Conservation (phyloP, 768 basidiomycete species). For the Suillus spraguei region DNA sequence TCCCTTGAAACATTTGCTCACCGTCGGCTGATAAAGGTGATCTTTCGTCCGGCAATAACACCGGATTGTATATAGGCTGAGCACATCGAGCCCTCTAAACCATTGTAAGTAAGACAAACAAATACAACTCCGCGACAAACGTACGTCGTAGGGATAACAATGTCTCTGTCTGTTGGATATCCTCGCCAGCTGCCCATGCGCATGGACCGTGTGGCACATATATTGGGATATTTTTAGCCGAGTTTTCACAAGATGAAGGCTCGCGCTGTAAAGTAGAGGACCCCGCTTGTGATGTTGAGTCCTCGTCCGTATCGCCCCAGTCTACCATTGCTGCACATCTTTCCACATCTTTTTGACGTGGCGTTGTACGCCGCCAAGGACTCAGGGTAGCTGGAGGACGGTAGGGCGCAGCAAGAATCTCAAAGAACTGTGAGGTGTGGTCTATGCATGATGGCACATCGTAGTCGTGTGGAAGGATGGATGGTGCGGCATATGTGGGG, state of each 20-base stretch:
- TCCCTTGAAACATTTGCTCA: slow-evolving; percentile 19
- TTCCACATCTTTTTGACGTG: slow-evolving; percentile 22
- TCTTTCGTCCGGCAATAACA: slow-evolving; percentile 25
- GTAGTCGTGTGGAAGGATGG: slow-evolving; percentile 16
- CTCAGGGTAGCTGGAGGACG: slow-evolving; percentile 11
- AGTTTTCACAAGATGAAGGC: slow-evolving; percentile 13
- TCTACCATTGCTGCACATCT: slow-evolving; percentile 31
- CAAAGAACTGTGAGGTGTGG: slow-evolving; percentile 31
- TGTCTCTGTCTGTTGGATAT: slow-evolving; percentile 29
- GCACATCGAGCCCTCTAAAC: slow-evolving; percentile 40
- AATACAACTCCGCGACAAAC: slow-evolving; percentile 7
- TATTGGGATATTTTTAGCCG: slow-evolving; percentile 22
- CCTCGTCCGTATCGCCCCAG: slow-evolving; percentile 22
- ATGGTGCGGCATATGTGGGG: slow-evolving; percentile 12
- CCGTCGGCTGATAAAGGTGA: slow-evolving; percentile 41
- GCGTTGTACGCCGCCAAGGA: slow-evolving; percentile 16
- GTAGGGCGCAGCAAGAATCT: slow-evolving; percentile 31
- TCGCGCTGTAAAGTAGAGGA: slow-evolving; percentile 4
- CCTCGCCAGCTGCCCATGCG: slow-evolving; percentile 32
- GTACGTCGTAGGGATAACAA: slow-evolving; percentile 29
- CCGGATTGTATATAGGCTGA: slow-evolving; percentile 40
- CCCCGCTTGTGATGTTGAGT: background rate
- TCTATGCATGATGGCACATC: slow-evolving; percentile 23
- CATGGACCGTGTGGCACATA: slow-evolving; percentile 35
- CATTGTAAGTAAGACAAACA: slow-evolving; percentile 8